Percentiles rank a stretch among this genome's conserved stretches.
Conservation (phyloP, 768 basidiomycete species). For the Podaxis carcinomalis region DNA sequence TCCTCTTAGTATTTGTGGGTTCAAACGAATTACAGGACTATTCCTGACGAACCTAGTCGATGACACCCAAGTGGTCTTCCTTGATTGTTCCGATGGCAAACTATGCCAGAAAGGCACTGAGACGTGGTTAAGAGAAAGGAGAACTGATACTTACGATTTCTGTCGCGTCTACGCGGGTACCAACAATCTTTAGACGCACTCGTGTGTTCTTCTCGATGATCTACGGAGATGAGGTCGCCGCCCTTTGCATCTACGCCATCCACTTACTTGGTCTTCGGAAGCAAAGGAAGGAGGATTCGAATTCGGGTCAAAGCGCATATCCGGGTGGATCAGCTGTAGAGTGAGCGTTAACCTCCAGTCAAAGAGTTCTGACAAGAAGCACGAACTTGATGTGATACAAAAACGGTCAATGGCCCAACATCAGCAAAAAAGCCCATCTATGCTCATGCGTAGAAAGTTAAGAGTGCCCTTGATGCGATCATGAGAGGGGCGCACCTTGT, state of each 20-base stretch:
- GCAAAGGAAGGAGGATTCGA: constrained; percentile 96
- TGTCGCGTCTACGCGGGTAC: constrained; percentile 94
- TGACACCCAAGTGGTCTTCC: constrained; percentile 94
- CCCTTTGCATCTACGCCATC: too few relatives aligned
- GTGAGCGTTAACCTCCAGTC: background rate
- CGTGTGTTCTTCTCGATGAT: constrained; percentile 92
- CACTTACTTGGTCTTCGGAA: constrained; percentile 75
- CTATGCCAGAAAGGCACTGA: constrained; percentile 32
- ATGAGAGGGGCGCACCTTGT: constrained; percentile 61
- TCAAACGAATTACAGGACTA: too few relatives aligned
- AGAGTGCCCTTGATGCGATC: background rate
- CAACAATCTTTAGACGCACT: constrained; percentile 95
- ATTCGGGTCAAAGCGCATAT: constrained; percentile 93
- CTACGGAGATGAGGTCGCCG: constrained; percentile 30
- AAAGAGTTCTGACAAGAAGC: background rate
- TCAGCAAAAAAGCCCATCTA: constrained; percentile 99
- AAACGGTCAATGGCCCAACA: constrained; percentile 90
- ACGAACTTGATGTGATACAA: constrained; percentile 91
- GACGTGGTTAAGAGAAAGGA: background rate
- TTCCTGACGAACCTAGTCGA: constrained; percentile 44
- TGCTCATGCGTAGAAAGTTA: background rate
- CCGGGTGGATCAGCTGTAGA: constrained; percentile 84
- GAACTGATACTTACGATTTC: constrained; percentile 71
- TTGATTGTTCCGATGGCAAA: constrained; percentile 98
- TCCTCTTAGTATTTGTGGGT: too few relatives aligned